A percentile compares a stretch with the other conserved stretches of the same genome.
Evolutionary conservation across 768 basidiomycete species (phyloP).

Genomic region (Naematelia aurantialba): DNA sequence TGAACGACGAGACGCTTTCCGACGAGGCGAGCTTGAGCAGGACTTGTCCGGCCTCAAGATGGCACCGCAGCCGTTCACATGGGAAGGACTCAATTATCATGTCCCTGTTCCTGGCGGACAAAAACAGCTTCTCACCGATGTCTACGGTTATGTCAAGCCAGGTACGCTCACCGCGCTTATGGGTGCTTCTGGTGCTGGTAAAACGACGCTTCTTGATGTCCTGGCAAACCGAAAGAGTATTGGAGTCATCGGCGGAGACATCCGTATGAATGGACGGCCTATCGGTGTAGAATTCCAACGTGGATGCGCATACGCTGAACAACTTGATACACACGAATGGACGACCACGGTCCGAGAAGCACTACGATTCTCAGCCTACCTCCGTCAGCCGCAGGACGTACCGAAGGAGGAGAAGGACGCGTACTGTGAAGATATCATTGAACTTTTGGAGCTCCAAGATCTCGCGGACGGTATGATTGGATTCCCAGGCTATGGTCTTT

Average conservation of each 20-base stretch:
- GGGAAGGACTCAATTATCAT: conserved; percentile 62
- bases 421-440: conserved; percentile 67
- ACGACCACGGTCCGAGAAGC: conserved; percentile 77
- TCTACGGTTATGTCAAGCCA: conserved; percentile 61
- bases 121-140: conserved; percentile 47
- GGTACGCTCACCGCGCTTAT: conserved; percentile 57
- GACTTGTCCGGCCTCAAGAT: conserved; percentile 50
- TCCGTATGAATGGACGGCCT: conserved; percentile 63
- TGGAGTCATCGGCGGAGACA: conserved; percentile 70
- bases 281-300: conserved; percentile 59
- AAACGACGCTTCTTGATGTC: conserved; percentile 60
- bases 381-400: conserved; percentile 69
- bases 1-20: conserved; percentile 57
- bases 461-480: conserved; percentile 75
- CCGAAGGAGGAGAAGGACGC: conserved; percentile 68
- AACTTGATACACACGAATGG: conserved; percentile 66
- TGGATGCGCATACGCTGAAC: conserved; percentile 77
- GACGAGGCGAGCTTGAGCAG: conserved; percentile 53
- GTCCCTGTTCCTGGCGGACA: conserved; percentile 50
- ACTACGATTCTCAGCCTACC: conserved; percentile 69
- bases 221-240: conserved; percentile 59
- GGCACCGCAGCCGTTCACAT: conserved; percentile 64
- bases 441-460: conserved; percentile 79
- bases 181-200: conserved; percentile 49
- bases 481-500: conserved; percentile 56